phyloP scores from a whole-genome alignment of 2,329 filamentous ascomycete species.

The Xylaria sp. region DNA sequence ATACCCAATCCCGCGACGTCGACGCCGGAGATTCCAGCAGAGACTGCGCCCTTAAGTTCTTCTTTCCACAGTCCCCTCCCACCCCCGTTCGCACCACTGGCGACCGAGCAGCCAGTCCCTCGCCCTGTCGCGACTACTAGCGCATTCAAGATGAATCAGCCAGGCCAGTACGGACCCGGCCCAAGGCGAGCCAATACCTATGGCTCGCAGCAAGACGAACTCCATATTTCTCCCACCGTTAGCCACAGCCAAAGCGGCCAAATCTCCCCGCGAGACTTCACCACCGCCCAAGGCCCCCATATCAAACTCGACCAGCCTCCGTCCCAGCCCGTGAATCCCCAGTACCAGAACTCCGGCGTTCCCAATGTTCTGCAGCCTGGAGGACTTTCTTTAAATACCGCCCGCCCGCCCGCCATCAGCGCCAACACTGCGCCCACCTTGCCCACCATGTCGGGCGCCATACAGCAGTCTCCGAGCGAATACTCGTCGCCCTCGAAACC shows the following conservation, averaged over 20 bases:
- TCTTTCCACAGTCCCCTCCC: not conserved
- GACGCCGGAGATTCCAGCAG: not conserved
- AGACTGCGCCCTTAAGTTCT: not conserved
- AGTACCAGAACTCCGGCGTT: conserved; percentile 50
- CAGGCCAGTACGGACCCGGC: conserved; percentile 39
- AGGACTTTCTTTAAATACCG: conserved; percentile 39
- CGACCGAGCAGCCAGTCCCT: conserved; percentile 14
- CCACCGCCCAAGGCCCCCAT: conserved; percentile 45
- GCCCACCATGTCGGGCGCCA: conserved; percentile 49
- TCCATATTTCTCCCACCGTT: conserved; percentile 55
- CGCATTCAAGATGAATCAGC: conserved; percentile 42
- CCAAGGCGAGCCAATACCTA: conserved; percentile 45
- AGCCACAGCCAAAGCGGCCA: conserved; percentile 47
- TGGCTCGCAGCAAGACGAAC: conserved; percentile 52
- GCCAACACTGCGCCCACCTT: conserved; percentile 50
- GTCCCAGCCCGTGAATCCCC: conserved; percentile 41
- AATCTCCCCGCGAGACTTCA: conserved; percentile 52
- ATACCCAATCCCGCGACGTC: not conserved
- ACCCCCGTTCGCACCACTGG: conserved; percentile 9
- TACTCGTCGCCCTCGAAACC: conserved; percentile 62
- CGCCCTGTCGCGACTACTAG: conserved; percentile 22
- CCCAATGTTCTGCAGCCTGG: conserved; percentile 64
- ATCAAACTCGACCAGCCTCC: conserved; percentile 53
- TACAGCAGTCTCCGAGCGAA: conserved; percentile 43
- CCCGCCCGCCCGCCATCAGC: conserved; percentile 42